Base-by-base conservation (phyloP, 1,284 basidiomycete species). In the Vanrija sp. region DNA sequence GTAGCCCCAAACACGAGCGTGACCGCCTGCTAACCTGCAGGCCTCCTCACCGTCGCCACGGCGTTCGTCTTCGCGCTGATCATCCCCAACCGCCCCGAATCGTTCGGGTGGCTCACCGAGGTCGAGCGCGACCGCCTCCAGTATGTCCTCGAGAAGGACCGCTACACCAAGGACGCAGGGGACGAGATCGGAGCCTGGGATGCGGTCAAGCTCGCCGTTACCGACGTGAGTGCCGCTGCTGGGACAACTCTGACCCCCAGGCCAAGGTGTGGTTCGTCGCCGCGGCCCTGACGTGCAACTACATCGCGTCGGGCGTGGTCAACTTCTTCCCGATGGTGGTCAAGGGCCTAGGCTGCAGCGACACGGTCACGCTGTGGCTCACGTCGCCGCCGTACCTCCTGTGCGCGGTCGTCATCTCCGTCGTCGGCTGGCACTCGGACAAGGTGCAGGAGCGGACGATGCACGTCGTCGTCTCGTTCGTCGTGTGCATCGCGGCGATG, bases 401-500 rank as follows among this genome's bases (percentile, higher is more conserved):
- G 45, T 49, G 53, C 14, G 24, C 49, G 14, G 36, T 49, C 43
- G 38, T 72, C 49, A 65, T 61, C 53, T 45, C 52, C 48, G 12
- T 57, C 42, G 58, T 57, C 42, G 59, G 56, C 23, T 47, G 36
- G 37, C 54, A 54, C 41, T 59, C 54, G 18, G 58, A 62, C 51
- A 39, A 44, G 37, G 52, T 41, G 25, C 41, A 53, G 38, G 23
- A 52, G 14, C 49, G 60, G 15, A 41, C 36, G 1, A 36, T 50
- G 19, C 52, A 56, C 54, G 42, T 54, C 18, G 41, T 49, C 2
- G 6, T 20, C 23, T 49, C 59, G 10, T 43, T 61, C 22, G 20
- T 22, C 5, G 22, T 84, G 15, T 85, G 85, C 14, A 82, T 86
- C 43, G 50, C 85, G 16, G 87, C 86, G 4, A 88, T 15, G 18